These are phyloP conservation scores for Alternaria sp. DNA, from an alignment of 2,329 filamentous ascomycete species.

Conservation along the genomic window DNA sequence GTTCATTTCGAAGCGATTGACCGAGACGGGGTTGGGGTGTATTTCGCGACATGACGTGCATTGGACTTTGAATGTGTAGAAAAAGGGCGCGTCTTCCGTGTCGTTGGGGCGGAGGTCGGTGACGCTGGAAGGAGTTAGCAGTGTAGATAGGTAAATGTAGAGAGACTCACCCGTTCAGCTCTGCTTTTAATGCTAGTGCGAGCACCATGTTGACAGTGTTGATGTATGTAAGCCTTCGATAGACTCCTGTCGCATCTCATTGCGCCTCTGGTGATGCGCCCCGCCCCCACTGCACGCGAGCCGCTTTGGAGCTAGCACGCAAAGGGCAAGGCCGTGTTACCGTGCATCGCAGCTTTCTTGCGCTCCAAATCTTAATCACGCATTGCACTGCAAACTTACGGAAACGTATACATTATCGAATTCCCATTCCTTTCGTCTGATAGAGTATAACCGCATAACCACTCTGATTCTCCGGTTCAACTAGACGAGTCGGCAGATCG, in stretches of 20 bases:
- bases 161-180: slow-evolving; percentile 41
- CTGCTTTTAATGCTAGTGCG: slow-evolving; percentile 48
- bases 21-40: slow-evolving; percentile 83
- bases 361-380: slow-evolving; percentile 3
- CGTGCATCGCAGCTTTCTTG: slow-evolving; percentile 6
- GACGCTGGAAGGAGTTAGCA: slow-evolving; percentile 64
- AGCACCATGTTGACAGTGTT: slow-evolving; percentile 38
- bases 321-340: background rate
- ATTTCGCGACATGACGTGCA: slow-evolving; percentile 96
- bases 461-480: background rate
- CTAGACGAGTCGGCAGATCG: background rate
- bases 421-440: background rate
- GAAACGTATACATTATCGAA: background rate
- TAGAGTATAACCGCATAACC: background rate
- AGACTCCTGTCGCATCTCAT: background rate
- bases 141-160: background rate
- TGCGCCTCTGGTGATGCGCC: slow-evolving; percentile 7
- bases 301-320: background rate
- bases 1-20: slow-evolving; percentile 88
- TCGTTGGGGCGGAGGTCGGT: slow-evolving; percentile 88
- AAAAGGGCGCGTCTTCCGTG: slow-evolving; percentile 81
- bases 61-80: slow-evolving; percentile 97
- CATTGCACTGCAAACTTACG: background rate
- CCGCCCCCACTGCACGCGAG: slow-evolving; percentile 16
- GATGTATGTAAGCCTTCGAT: background rate